Conservation (phyloP, 1,284 basidiomycete species). For the Tranzscheliella williamsii region DNA sequence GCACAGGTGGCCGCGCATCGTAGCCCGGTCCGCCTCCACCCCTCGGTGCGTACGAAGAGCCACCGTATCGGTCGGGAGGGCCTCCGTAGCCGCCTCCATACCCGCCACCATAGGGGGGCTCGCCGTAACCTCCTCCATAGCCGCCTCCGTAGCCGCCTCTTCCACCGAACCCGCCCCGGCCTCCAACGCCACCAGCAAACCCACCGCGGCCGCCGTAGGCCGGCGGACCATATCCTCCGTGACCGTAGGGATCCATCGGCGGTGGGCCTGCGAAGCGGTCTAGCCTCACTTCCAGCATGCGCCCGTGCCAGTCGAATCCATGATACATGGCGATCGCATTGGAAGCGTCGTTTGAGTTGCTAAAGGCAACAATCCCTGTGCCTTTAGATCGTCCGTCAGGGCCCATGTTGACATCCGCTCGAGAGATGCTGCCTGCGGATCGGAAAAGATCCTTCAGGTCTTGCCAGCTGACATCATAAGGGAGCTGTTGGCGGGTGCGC, state of each 20-base stretch:
- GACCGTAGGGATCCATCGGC: conserved; percentile 28
- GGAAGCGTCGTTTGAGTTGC: conserved; percentile 83
- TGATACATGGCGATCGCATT: conserved; percentile 69
- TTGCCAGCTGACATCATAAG: conserved; percentile 95
- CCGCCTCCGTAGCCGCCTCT: conserved; percentile 62
- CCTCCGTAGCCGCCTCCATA: conserved; percentile 18
- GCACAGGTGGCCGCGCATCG: conserved; percentile 7
- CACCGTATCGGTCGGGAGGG: not conserved
- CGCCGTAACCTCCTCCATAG: conserved; percentile 9
- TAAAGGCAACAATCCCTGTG: conserved; percentile 82
- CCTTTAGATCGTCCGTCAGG: conserved; percentile 91
- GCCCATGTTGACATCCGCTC: conserved; percentile 90
- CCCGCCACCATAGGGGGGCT: conserved; percentile 14
- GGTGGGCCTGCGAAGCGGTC: conserved; percentile 79
- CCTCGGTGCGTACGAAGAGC: not conserved
- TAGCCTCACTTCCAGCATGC: conserved; percentile 48
- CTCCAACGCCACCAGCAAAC: conserved; percentile 64
- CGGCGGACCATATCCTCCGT: conserved; percentile 67
- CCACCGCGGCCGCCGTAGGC: conserved; percentile 63
- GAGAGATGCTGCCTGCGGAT: conserved; percentile 86
- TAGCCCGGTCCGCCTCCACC: not conserved
- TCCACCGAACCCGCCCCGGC: conserved; percentile 70
- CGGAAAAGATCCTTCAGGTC: conserved; percentile 97
- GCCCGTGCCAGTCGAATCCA: conserved; percentile 50
- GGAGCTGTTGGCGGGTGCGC: conserved; percentile 61